These are phyloP conservation scores for Agaricus subrufescens DNA, from an alignment of 768 basidiomycete species.

Conservation along the genomic window DNA sequence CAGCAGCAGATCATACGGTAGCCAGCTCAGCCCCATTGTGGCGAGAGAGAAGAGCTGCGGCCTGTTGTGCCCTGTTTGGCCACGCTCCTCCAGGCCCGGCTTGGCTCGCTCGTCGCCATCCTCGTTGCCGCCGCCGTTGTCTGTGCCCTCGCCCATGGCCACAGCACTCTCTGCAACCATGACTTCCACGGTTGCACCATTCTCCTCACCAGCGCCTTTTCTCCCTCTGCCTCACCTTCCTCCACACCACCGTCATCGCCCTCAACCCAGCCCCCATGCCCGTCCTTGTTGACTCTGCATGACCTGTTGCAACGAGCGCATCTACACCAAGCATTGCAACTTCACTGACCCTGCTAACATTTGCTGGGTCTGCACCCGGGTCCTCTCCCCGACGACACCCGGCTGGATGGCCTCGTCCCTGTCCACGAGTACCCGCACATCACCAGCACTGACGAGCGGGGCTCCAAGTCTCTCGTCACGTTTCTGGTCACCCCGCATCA, in stretches of 20 bases:
- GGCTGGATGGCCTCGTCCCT: constrained; percentile 77
- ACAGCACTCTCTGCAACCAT: constrained; percentile 64
- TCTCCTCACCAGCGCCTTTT: constrained; percentile 73
- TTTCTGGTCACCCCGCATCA: constrained; percentile 83
- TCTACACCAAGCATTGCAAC: constrained; percentile 80
- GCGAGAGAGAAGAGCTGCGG: too few species aligned
- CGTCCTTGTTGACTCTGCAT: constrained; percentile 64
- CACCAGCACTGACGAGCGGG: constrained; percentile 34
- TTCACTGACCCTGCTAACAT: constrained; percentile 64
- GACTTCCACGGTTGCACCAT: constrained; percentile 67
- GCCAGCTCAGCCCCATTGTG: constrained; percentile 28
- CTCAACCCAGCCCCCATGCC: constrained; percentile 58
- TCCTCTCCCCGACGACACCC: constrained; percentile 51
- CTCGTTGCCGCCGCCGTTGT: constrained; percentile 42
- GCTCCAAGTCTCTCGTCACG: constrained; percentile 54
- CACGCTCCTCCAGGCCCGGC: constrained; percentile 44
- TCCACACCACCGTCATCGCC: constrained; percentile 73
- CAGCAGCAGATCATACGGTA: constrained; percentile 70
- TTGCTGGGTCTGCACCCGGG: constrained; percentile 61
- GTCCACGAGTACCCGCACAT: constrained; percentile 68
- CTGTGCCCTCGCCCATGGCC: constrained; percentile 64
- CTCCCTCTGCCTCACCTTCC: constrained; percentile 69
- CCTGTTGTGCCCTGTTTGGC: not conserved
- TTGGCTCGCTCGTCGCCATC: constrained; percentile 49
- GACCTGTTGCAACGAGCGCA: constrained; percentile 67